Percentiles rank a stretch among this genome's conserved stretches.
These are phyloP conservation scores for Penicillium sp. DNA, from an alignment of 2,329 filamentous ascomycete species.

Conservation along the genomic window DNA sequence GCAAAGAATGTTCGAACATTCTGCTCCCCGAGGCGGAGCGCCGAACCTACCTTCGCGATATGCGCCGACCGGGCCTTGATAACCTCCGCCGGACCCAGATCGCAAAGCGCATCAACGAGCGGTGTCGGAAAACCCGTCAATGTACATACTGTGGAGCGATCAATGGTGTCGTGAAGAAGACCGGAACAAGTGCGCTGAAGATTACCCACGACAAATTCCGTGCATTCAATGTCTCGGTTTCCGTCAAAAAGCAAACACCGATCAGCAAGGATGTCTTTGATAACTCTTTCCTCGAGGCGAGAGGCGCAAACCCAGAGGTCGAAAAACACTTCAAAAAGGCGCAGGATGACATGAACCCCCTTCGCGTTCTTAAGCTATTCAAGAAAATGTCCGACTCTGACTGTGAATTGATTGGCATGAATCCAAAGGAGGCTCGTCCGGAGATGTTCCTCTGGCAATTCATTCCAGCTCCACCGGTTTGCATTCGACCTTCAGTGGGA, in stretches of 20 bases:
- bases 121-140: slow-evolving; percentile 80
- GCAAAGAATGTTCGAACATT: slow-evolving; percentile 88
- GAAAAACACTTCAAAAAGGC: slow-evolving; percentile 91
- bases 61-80: slow-evolving; percentile 79
- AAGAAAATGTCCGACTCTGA: slow-evolving; percentile 80
- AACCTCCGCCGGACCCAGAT: slow-evolving; percentile 81
- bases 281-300: slow-evolving; percentile 77
- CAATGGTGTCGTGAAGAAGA: slow-evolving; percentile 90
- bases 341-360: slow-evolving; percentile 88
- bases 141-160: slow-evolving; percentile 79
- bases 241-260: slow-evolving; percentile 79
- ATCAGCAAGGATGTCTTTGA: slow-evolving; percentile 82
- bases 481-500: slow-evolving; percentile 87
- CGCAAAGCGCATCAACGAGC: slow-evolving; percentile 82
- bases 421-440: slow-evolving; percentile 80
- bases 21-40: slow-evolving; percentile 79
- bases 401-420: slow-evolving; percentile 86
- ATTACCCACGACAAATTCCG: slow-evolving; percentile 91
- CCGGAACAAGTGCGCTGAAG: slow-evolving; percentile 78
- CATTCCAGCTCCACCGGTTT: slow-evolving; percentile 88
- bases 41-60: slow-evolving; percentile 71
- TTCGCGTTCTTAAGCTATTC: slow-evolving; percentile 87
- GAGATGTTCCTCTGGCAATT: slow-evolving; percentile 99
- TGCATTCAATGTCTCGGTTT: slow-evolving; percentile 82
- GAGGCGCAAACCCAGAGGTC: slow-evolving; percentile 73